Evolutionary conservation across 2,329 filamentous ascomycete species (phyloP).

Genomic region (Xylariaceae sp.): DNA sequence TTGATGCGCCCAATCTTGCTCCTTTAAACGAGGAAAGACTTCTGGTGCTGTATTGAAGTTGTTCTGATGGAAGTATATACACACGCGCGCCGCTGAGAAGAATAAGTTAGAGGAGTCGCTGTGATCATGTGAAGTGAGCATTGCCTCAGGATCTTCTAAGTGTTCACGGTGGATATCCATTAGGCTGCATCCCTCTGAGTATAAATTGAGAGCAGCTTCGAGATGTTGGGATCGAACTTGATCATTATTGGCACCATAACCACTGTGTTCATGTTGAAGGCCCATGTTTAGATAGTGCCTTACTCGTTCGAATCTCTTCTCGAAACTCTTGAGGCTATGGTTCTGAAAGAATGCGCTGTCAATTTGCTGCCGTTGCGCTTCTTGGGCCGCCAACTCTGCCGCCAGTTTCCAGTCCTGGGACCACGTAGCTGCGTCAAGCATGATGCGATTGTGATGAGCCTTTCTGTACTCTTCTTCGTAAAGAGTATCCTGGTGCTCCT

Average conservation of each 20-base stretch:
- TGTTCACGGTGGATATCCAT: conserved; percentile 10
- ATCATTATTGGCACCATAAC: conserved; percentile 4
- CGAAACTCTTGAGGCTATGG: not conserved
- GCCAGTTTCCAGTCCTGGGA: conserved; percentile 10
- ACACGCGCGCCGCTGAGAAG: conserved; percentile 12
- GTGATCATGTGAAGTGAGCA: conserved; percentile 13
- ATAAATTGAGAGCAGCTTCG: conserved; percentile 8
- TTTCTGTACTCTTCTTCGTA: conserved; percentile 12
- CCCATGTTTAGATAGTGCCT: conserved; percentile 9
- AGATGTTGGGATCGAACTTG: conserved; percentile 5
- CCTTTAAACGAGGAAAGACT: conserved; percentile 8
- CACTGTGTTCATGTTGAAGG: conserved; percentile 12
- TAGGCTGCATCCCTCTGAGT: conserved; percentile 9
- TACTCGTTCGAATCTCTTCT: conserved; percentile 8
- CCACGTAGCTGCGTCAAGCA: conserved; percentile 13
- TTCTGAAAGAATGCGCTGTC: conserved; percentile 7
- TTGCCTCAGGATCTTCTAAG: conserved; percentile 8
- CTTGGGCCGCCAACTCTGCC: too few species aligned
- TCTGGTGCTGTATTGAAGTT: not conserved
- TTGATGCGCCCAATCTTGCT: conserved; percentile 10
- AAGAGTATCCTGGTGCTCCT: conserved; percentile 5
- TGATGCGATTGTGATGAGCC: conserved; percentile 9
- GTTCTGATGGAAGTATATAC: conserved; percentile 8
- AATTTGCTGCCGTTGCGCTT: conserved; percentile 6
- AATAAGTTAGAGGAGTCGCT: conserved; percentile 14